Evolutionary conservation across 345 rosid species (phyloP).

Genomic region (Salix viminalis): DNA sequence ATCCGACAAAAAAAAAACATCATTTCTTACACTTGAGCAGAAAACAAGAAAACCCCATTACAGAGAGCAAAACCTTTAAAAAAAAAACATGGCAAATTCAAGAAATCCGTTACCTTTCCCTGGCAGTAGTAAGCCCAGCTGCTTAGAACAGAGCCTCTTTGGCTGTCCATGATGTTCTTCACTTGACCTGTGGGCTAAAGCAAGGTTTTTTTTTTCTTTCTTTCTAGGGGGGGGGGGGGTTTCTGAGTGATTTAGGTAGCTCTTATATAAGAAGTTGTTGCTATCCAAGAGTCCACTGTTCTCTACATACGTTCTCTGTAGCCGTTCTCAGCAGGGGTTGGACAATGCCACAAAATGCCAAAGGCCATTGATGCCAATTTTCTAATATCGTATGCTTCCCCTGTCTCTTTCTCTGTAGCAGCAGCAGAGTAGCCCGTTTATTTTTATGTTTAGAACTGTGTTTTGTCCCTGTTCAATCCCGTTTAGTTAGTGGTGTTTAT

Average conservation of each 20-base stretch:
- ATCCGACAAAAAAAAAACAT: neutral
- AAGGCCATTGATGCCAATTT: conserved; percentile 25
- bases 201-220: neutral
- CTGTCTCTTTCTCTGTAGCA: conserved; percentile 8
- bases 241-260: conserved; percentile 25
- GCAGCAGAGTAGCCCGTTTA: neutral
- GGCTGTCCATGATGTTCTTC: conserved; percentile 53
- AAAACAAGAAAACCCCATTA: neutral
- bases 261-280: conserved; percentile 31
- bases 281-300: conserved; percentile 3
- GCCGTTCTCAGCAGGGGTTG: conserved; percentile 11
- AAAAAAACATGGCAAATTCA: neutral
- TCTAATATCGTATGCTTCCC: conserved; percentile 9
- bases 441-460: too few relatives aligned
- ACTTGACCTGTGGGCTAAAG: neutral
- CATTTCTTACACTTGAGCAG: neutral
- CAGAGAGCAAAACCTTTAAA: neutral
- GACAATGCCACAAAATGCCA: conserved; percentile 46
- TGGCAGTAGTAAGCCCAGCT: conserved; percentile 57
- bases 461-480: too few relatives aligned
- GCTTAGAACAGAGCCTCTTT: conserved; percentile 43
- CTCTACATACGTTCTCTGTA: neutral
- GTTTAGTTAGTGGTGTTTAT: too few relatives aligned
- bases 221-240: conserved; percentile 16
- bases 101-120: conserved; percentile 42